A percentile compares a stretch with the other conserved stretches of the same genome.
Conservation (phyloP, 2,329 filamentous ascomycete species). For the Fusarium sp. region DNA sequence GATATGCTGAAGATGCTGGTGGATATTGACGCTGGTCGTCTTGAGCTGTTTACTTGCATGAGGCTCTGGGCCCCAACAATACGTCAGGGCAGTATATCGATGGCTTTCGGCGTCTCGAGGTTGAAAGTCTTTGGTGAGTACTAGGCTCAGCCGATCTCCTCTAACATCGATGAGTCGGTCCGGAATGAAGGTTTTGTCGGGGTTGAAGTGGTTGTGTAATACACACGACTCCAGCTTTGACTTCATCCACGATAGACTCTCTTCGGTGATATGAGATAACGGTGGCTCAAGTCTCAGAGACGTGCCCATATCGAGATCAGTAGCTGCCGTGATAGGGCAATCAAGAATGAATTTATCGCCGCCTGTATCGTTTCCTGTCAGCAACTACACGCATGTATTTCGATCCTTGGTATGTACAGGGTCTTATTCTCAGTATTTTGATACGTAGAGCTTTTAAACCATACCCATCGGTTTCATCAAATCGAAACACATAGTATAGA, state of each 20-base stretch:
- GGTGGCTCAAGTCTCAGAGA: accelerated
- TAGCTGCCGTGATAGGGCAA: neutral
- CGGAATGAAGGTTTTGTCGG: accelerated
- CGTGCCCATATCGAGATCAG: accelerated
- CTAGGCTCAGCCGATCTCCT: accelerated
- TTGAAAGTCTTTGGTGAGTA: accelerated
- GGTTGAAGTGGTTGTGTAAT: accelerated
- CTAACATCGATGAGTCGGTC: neutral
- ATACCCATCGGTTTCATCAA: accelerated
- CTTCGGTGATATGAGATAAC: accelerated
- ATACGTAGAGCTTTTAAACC: accelerated
- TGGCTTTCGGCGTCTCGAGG: accelerated
- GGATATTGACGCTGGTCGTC: accelerated
- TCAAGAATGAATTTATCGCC: accelerated
- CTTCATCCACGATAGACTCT: accelerated
- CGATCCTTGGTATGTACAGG: accelerated
- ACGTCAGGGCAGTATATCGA: accelerated
- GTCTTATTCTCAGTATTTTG: neutral
- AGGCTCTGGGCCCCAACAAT: neutral
- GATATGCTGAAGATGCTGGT: neutral
- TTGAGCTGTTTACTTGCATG: neutral
- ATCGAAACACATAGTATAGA: neutral
- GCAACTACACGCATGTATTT: accelerated
- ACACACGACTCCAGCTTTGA: accelerated
- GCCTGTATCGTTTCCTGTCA: accelerated